Evolutionary conservation across 1,139 yeast species (phyloP), one percentile per base, ranked within the genome.

Genomic region (Saccharomycopsis hybrid): DNA sequence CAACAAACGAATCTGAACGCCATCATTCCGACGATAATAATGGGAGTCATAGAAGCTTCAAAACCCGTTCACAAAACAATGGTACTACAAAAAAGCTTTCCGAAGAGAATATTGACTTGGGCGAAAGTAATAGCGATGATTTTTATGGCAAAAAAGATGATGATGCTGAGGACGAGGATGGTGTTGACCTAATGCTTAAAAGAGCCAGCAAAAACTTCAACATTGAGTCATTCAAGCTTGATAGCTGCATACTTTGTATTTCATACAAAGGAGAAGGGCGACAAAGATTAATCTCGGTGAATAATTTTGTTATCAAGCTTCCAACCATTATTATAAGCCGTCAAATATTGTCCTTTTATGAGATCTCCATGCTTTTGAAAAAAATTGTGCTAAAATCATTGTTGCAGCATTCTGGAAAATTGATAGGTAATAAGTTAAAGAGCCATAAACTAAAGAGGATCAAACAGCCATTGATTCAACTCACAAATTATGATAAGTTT

Each of bases 261-360:
- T 85, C 95, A 54, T 87, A 86, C 69, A 80, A 82, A 60, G 96
- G 95, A 2, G 76, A 83, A 1, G 85, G 85, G 43, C 74, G 76
- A 49, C 68, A 82, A 49, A 77, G 76, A 54, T 67, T 89, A 43
- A 74, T 88, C 7, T 88, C 88, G 62, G 85, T 89, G 11, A 83
- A 85, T 55, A 78, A 81, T 55, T 73, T 90, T 54, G 74, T 72
- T 29, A 70, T 89, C 36, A 73, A 72, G 29, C 68, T 87, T 40
- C 96, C 96, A 0, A 68, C 67, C n/a, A 67, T 88, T 44, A 73
- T 70, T 53, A 85, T 85, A 61, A 64, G 64, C 44, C 77, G 87
- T 64, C 82, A 80, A 67, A 69, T 87, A 32, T 86, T 96, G 94
- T 80, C 95, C 1, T 78, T 78, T 47, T 78, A 84, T 56, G 97